Base-by-base conservation (phyloP, 805 yeast genomes). In the Ogataea siamensis region DNA sequence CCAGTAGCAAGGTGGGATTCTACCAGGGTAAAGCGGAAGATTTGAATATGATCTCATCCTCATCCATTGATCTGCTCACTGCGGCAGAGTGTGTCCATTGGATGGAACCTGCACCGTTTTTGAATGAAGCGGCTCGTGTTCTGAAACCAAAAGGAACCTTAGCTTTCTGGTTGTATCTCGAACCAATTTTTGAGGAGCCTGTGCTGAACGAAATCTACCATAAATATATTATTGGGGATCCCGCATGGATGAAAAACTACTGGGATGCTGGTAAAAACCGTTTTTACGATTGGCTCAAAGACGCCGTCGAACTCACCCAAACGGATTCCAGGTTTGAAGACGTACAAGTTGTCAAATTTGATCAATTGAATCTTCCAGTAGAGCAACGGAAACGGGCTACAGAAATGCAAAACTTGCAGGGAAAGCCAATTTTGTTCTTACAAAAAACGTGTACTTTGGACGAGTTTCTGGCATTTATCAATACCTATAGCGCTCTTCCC, bases 41-140 rank as follows among this genome's bases (percentile, higher is more conserved):
- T 17, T 33, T 60, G 31, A 25, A 51, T 3, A 24, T 48, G 17
- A 39, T 57, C 5, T 45, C 39, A 5, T 15, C 39, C 1, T 49
- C 50, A 7, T 57, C 75, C 0, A 74, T 78, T 8, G 89, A 83
- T 52, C 48, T 85, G 43, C 60, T 87, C 12, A 78, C 88, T 2
- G 83, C 79, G 7, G 93, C 88, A 1, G 88, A 87, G 55, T 82
- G 87, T 37, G 74, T 73, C 15, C 95, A 87, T 59, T 87, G 95
- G 94, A 73, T 85, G 47, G 70, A 81, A 39, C 80, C 75, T 4
- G 17, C 14, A 3, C 28, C 32, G 14, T 51, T 51, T 35, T 14
- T 51, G 2, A 50, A 58, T 5, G 77, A 74, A 42, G 67, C 74
- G 2, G 60, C 64, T 14, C 51, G 75, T 5, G 63, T 77, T 10